A percentile compares a stretch with the other conserved stretches of the same genome.
Evolutionary conservation across 805 yeast species (phyloP).

Genomic region (Alloascoidea hylecoeti): DNA sequence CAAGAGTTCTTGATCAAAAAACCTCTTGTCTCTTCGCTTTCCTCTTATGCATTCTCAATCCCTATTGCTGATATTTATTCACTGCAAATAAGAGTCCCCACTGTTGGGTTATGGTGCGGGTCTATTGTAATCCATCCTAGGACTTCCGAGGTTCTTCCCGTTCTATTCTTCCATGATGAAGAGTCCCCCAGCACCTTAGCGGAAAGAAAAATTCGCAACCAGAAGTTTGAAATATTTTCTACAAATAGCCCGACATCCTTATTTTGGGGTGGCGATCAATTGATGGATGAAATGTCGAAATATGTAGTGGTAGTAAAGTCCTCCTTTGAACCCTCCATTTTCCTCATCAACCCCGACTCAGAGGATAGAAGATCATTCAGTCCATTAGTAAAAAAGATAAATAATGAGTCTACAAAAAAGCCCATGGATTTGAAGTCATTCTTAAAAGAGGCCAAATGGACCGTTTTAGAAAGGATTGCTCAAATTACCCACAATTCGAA

Average conservation of each 20-base stretch:
- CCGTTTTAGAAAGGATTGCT: constrained; percentile 72
- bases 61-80: constrained; percentile 53
- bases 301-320: constrained; percentile 55
- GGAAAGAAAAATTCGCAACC: constrained; percentile 43
- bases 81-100: constrained; percentile 72
- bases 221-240: constrained; percentile 64
- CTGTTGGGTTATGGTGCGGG: constrained; percentile 87
- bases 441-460: constrained; percentile 71
- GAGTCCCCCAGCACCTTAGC: constrained; percentile 62
- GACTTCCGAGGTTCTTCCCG: constrained; percentile 51
- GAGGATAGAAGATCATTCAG: constrained; percentile 48
- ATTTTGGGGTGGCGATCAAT: constrained; percentile 89
- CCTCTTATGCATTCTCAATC: constrained; percentile 58
- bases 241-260: constrained; percentile 26
- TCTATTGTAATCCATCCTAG: constrained; percentile 63
- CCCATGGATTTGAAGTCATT: constrained; percentile 23
- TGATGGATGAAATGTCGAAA: constrained; percentile 37
- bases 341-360: constrained; percentile 65
- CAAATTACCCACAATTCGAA: constrained; percentile 53
- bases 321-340: constrained; percentile 56
- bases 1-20: constrained; percentile 5
- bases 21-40: constrained; percentile 30
- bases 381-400: constrained; percentile 25
- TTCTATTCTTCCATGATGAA: constrained; percentile 85
- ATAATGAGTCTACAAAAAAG: constrained; percentile 6